Conservation (phyloP, 371 early-diverging fungal genomes). For the Phascolomyces articulosus region DNA sequence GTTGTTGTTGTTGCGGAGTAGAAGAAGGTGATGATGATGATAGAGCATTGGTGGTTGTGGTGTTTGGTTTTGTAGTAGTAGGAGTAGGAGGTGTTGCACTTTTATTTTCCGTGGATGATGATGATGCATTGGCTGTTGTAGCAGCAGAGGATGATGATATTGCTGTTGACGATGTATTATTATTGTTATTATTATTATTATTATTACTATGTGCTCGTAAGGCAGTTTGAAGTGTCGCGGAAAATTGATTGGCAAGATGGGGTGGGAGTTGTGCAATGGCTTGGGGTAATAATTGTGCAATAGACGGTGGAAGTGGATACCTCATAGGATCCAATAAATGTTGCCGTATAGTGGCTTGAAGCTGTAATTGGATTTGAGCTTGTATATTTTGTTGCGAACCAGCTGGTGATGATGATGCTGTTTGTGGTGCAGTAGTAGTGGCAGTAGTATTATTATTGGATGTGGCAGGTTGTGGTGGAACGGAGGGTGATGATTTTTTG, state of each 20-base stretch:
- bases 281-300: constrained; percentile 46
- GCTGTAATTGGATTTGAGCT: constrained; percentile 25
- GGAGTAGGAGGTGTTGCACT: too few relatives aligned
- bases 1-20: too few relatives aligned
- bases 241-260: constrained; percentile 44
- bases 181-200: too few relatives aligned
- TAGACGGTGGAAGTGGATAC: constrained; percentile 47
- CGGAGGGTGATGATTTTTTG: constrained; percentile 5
- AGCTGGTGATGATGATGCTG: constrained; percentile 5
- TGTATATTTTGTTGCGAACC: constrained; percentile 21
- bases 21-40: too few relatives aligned
- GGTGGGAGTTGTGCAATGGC: constrained; percentile 52
- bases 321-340: constrained; percentile 47
- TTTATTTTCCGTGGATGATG: too few relatives aligned
- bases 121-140: too few relatives aligned
- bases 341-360: constrained; percentile 50
- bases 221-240: constrained; percentile 37
- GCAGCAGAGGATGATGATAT: too few relatives aligned
- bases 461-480: constrained; percentile 11
- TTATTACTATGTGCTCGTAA: constrained; percentile 22
- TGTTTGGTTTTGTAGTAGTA: too few relatives aligned
- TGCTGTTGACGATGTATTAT: too few relatives aligned
- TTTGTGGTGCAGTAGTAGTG: constrained; percentile 3
- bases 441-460: background rate
- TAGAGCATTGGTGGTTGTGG: too few relatives aligned